phyloP scores from a whole-genome alignment of 2,329 filamentous ascomycete genomes.

The Penicillium sp. region DNA sequence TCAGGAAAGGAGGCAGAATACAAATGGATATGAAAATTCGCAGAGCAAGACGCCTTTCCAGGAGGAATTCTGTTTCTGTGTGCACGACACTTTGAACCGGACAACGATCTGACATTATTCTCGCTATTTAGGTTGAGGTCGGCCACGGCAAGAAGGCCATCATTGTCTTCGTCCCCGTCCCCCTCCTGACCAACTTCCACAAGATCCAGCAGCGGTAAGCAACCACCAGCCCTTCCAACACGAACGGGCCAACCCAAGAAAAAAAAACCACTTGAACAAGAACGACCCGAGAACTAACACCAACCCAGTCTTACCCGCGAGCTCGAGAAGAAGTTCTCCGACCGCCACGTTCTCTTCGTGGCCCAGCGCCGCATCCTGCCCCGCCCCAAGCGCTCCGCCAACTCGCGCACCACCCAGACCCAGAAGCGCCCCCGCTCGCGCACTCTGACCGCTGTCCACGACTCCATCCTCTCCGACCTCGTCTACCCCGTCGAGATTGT shows the following conservation, averaged over 20 bases:
- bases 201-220: conserved; percentile 98
- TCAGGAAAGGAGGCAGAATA: not conserved
- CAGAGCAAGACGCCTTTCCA: conserved; percentile 10
- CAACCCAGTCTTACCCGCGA: conserved; percentile 85
- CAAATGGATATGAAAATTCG: not conserved
- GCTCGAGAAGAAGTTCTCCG: conserved; percentile 99
- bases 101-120: conserved; percentile 28
- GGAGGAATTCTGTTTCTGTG: conserved; percentile 10
- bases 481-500: conserved; percentile 99
- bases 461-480: conserved; percentile 94
- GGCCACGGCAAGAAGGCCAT: conserved; percentile 99
- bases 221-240: conserved; percentile 10
- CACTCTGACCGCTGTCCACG: conserved; percentile 97
- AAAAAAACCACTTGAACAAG: not conserved
- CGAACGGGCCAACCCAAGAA: not conserved
- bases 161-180: conserved; percentile 99
- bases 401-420: conserved; percentile 91
- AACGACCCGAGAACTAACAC: conserved; percentile 9
- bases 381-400: conserved; percentile 96
- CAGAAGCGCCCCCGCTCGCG: conserved; percentile 98
- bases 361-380: conserved; percentile 98
- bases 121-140: conserved; percentile 84
- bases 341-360: conserved; percentile 99
- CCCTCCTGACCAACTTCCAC: conserved; percentile 97
- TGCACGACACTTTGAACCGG: conserved; percentile 12